Evolutionary conservation across 129 eudicot species (phyloP), one percentile per base, ranked within the genome.

Genomic region (Centaurea solstitialis): DNA sequence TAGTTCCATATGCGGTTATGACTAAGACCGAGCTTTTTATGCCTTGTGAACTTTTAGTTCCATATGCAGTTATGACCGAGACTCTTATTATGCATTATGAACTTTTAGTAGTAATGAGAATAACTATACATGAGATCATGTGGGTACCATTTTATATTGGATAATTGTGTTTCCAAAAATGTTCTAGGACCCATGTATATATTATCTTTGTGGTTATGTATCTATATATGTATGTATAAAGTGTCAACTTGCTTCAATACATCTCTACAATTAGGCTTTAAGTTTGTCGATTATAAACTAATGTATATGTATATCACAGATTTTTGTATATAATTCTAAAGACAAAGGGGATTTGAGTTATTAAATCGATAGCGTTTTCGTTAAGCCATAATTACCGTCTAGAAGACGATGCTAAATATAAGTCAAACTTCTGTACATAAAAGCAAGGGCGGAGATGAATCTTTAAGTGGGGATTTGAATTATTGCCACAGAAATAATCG

Each of bases 401-500:
- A 57, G n/a, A 57, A 57, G 22, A 57, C 65, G 65, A 57, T n/a
- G 65, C n/a, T 57, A 57, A 5, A 57, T 57, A 57, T 57, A 21
- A 17, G 65, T 57, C 23, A n/a, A n/a, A 57, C 9, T 57, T 57
- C 23, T 57, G 65, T 57, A 57, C 65, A 77, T 40, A 82, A 82
- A 57, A 82, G 77, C 47, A 45, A 69, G 33, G 74, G 81, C 30
- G 13, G 23, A 20, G 18, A 73, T 89, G 85, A 81, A 89, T 86
- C 82, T 84, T 75, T 59, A 70, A 75, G 80, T 85, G 77, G 85
- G 77, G 77, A 78, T 79, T 79, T 86, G 89, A 85, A 84, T 89
- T 86, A 89, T 86, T 88, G 92, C 74, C 75, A 70, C 33, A 79
- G 82, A 89, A 84, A 81, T 86, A 81, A 84, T 78, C 76, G 21